A percentile compares a stretch with the other conserved stretches of the same genome.
phyloP scores from a whole-genome alignment of 2,329 filamentous ascomycete species.

The Hypoxylon sp. region DNA sequence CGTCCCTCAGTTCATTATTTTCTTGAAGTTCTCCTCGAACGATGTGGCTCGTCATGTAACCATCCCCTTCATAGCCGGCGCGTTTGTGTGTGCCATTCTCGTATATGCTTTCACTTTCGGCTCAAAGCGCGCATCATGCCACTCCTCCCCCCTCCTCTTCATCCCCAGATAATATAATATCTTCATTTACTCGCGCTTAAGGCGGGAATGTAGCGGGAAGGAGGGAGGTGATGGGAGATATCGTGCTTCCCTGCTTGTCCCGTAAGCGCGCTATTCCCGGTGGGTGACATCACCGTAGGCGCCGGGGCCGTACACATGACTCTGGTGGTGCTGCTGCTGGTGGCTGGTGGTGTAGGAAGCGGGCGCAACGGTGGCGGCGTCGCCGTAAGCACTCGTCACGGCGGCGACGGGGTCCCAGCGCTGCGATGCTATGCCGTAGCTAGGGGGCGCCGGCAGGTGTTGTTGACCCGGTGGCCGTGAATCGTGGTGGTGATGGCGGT shows the following conservation, averaged over 20 bases:
- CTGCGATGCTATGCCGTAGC: conserved; percentile 47
- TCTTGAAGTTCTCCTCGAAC: neutral
- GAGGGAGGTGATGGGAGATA: conserved; percentile 2
- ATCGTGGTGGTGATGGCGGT: conserved; percentile 48
- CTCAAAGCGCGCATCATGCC: no score
- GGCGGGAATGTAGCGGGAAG: no score
- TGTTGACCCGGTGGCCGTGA: conserved; percentile 45
- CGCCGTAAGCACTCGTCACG: conserved; percentile 42
- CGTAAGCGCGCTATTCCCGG: conserved; percentile 48
- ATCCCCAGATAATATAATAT: no score
- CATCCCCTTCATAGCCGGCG: neutral
- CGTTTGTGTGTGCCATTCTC: no score
- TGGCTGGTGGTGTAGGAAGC: conserved; percentile 44
- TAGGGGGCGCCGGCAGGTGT: conserved; percentile 46
- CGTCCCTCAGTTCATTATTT: neutral
- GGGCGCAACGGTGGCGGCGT: conserved; percentile 35
- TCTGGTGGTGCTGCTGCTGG: conserved; percentile 43
- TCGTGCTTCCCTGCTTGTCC: conserved; percentile 3
- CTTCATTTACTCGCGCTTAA: no score
- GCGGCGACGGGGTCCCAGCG: conserved; percentile 42
- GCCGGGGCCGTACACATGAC: conserved; percentile 53
- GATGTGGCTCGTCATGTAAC: neutral
- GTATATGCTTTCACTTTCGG: no score
- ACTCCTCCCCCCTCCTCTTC: no score
- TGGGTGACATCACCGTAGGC: conserved; percentile 54